Evolutionary conservation across 1,284 basidiomycete genomes (phyloP).

Genomic region (Taiwanofungus camphoratus): DNA sequence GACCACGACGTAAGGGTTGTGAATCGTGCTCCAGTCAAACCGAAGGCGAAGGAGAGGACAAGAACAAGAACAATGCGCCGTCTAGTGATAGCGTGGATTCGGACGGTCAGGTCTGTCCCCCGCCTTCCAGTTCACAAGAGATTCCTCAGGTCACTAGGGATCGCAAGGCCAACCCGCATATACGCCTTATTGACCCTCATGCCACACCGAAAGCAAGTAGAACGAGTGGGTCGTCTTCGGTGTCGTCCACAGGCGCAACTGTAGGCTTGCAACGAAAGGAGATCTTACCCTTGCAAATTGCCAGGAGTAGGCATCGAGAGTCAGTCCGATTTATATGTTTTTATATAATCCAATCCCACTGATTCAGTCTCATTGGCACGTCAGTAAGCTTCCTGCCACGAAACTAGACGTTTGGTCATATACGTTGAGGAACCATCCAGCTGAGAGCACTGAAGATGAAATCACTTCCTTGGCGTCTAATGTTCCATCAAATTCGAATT

Average conservation of each 20-base stretch:
- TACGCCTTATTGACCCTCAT: background rate
- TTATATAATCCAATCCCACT: too few relatives aligned
- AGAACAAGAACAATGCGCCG: conserved; percentile 2
- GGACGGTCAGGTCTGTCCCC: background rate
- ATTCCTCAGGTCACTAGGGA: background rate
- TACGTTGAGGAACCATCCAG: background rate
- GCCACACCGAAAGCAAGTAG: conserved; percentile 7
- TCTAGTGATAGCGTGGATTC: background rate
- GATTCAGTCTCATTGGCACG: too few relatives aligned
- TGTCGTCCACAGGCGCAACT: background rate
- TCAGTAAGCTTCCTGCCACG: background rate
- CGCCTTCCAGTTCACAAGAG: too few relatives aligned
- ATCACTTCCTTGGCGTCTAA: background rate
- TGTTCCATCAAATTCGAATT: background rate
- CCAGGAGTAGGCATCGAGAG: conserved; percentile 1
- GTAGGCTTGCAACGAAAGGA: background rate
- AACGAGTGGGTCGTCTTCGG: background rate
- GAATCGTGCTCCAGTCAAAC: background rate
- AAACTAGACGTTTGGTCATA: background rate
- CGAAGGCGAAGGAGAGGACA: background rate
- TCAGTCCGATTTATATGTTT: background rate
- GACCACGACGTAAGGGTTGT: background rate
- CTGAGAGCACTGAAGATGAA: background rate
- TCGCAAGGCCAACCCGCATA: background rate
- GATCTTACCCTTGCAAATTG: conserved; percentile 3